Evolutionary conservation across 1,284 basidiomycete genomes (phyloP), one percentile per base, ranked within the genome.

Genomic region (Chalciporus piperatoides): DNA sequence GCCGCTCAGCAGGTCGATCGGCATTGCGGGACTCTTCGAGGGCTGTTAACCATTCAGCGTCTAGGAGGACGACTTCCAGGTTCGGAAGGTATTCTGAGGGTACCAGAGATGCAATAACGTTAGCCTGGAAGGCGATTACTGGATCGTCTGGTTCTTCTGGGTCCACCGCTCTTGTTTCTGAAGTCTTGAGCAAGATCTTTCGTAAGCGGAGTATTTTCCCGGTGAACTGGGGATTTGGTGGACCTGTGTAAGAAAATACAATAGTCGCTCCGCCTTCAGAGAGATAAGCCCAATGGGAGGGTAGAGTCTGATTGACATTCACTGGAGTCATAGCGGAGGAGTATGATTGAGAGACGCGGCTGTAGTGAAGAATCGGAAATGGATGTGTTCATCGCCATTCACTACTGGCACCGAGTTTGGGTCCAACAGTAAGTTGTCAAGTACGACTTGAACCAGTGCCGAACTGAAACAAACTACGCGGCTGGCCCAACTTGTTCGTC

Each of bases 211-310:
- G 74, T 0, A 87, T 86, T 36, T 74, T 87, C 6, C 81, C 79
- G 41, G 75, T 68, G 61, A 88, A 86, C 1, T 64, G 54, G 2
- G 74, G 65, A 49, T 75, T 67, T 12, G 63, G 28, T 27, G 78
- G 69, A 0, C 91, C 90, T 10, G 63, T 60, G 63, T 93, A 95
- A 7, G 86, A 82, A 68, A 92, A 91, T 19, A 96, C 90, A 56
- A 92, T 81, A 8, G 90, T 88, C 8, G 90, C 86, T n/a, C 89
- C 90, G 12, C 93, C 93, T 69, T 96, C 93, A 1, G 90, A 84
- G 25, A 92, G 71, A 63, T 96, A 97, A 52, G 67, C 71, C 93
- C 92, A 96, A 63, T 92, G 74, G 6, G 64, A 57, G 0, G 84
- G 77, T 15, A 62, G 64, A 8, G 78, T 84, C 32, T 74, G 63